Conservation (phyloP, 2,329 filamentous ascomycete species). For the Aspergillus transmontanensis region DNA sequence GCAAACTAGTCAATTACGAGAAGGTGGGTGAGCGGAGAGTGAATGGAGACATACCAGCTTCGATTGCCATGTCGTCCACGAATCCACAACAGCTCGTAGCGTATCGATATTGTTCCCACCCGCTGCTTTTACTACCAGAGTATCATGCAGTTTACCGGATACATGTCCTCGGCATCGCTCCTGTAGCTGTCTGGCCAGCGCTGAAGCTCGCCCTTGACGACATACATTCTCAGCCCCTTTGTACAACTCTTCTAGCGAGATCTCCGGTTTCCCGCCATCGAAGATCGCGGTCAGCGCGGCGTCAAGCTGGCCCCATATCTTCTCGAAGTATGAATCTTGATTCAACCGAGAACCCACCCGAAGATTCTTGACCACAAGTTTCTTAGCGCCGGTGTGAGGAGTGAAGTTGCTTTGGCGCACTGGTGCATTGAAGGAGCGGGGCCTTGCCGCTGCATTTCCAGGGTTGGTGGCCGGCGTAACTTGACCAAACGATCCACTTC, state of each 20-base stretch:
- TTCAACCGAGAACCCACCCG: slow-evolving; percentile 65
- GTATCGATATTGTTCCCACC: slow-evolving; percentile 64
- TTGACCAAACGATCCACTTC: slow-evolving; percentile 49
- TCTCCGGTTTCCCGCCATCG: slow-evolving; percentile 60
- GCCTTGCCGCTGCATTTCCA: slow-evolving; percentile 27
- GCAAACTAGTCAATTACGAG: slow-evolving; percentile 5
- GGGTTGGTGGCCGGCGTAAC: slow-evolving; percentile 36
- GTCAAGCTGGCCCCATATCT: slow-evolving; percentile 73
- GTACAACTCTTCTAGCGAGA: slow-evolving; percentile 87
- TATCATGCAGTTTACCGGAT: slow-evolving; percentile 56
- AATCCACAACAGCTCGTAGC: slow-evolving; percentile 60
- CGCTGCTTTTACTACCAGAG: slow-evolving; percentile 58
- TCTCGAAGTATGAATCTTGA: slow-evolving; percentile 75
- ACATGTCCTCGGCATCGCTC: slow-evolving; percentile 68
- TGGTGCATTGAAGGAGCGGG: slow-evolving; percentile 34
- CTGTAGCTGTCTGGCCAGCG: slow-evolving; percentile 68
- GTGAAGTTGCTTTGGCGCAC: slow-evolving; percentile 59
- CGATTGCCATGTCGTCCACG: slow-evolving; percentile 77
- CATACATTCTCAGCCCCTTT: slow-evolving; percentile 90
- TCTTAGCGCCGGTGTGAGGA: slow-evolving; percentile 76
- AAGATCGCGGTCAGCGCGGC: slow-evolving; percentile 75
- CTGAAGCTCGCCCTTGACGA: slow-evolving; percentile 70
- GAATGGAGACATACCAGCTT: slow-evolving; percentile 63
- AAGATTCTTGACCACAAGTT: slow-evolving; percentile 92
- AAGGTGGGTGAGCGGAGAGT: neutral